Percentiles rank a stretch among this genome's conserved stretches.
phyloP scores from a whole-genome alignment of 768 basidiomycete genomes.

The Kockovaella imperatae region DNA sequence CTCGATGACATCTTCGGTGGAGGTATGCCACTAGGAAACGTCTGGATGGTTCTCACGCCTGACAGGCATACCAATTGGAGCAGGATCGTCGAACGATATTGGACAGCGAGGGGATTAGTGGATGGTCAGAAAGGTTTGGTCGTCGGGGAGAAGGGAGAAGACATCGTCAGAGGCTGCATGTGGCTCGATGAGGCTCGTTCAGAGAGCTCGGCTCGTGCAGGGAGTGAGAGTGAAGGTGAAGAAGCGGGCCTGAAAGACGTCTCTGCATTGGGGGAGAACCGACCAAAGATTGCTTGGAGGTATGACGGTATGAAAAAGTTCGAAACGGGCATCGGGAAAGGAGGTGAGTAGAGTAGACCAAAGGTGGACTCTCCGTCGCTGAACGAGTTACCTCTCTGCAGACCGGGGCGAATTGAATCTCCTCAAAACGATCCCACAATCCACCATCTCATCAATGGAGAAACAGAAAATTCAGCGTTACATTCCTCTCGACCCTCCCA shows the following conservation, averaged over 20 bases:
- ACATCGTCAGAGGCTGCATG: slow-evolving; percentile 68
- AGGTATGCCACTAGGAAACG: slow-evolving; percentile 66
- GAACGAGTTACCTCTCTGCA: neutral
- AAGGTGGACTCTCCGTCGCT: neutral
- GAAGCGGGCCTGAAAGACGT: slow-evolving; percentile 32
- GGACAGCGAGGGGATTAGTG: slow-evolving; percentile 75
- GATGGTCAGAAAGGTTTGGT: slow-evolving; percentile 63
- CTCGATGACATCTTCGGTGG: slow-evolving; percentile 93
- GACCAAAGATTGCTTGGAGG: slow-evolving; percentile 86
- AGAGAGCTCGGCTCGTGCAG: neutral
- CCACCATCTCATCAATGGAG: slow-evolving; percentile 15
- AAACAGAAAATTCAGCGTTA: slow-evolving; percentile 15
- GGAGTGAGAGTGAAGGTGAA: slow-evolving; percentile 46
- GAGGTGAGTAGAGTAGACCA: slow-evolving; percentile 7
- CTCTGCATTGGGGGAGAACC: too few relatives aligned
- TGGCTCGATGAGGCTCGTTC: slow-evolving; percentile 55
- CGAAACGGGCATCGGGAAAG: slow-evolving; percentile 63
- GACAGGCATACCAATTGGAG: slow-evolving; percentile 81
- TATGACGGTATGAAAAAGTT: slow-evolving; percentile 91
- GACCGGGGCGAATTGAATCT: slow-evolving; percentile 12
- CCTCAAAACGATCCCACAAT: slow-evolving; percentile 29
- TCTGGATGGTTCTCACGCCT: slow-evolving; percentile 65
- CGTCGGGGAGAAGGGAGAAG: slow-evolving; percentile 53
- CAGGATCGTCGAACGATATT: slow-evolving; percentile 78
- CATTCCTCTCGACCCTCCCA: slow-evolving; percentile 7